These are phyloP conservation scores for Nyssa sinensis DNA, from an alignment of 148 eudicot species.

Conservation along the genomic window DNA sequence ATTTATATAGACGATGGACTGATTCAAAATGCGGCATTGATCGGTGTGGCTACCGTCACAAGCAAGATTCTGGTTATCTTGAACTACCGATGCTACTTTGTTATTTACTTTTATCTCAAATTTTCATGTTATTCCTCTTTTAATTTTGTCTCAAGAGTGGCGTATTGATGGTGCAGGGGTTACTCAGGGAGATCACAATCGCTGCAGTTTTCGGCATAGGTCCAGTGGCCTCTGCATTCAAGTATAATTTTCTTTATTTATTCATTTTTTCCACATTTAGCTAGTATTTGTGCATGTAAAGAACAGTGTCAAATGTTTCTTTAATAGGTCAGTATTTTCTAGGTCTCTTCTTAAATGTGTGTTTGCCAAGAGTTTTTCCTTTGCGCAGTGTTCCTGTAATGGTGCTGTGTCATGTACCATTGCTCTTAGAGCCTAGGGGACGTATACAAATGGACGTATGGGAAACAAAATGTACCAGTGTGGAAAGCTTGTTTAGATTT, in stretches of 20 bases:
- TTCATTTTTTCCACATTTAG: background rate
- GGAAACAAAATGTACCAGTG: too few relatives aligned
- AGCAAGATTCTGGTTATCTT: constrained; percentile 17
- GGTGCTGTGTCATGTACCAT: background rate
- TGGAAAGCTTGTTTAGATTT: too few relatives aligned
- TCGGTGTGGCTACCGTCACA: constrained; percentile 16
- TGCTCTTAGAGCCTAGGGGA: background rate
- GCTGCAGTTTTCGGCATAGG: constrained; percentile 19
- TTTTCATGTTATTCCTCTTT: background rate
- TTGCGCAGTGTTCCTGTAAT: background rate
- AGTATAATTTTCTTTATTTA: background rate
- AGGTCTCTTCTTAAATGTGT: background rate
- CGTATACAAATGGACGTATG: too few relatives aligned
- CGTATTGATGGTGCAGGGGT: constrained; percentile 4
- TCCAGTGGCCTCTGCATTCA: constrained; percentile 18
- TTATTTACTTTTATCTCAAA: background rate
- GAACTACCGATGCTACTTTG: background rate
- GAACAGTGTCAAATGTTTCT: background rate
- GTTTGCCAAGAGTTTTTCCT: background rate
- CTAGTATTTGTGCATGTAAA: background rate
- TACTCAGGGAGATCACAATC: constrained; percentile 8
- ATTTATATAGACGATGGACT: background rate
- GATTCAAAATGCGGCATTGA: constrained; percentile 6
- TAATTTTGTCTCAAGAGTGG: background rate
- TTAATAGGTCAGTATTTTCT: background rate